Base-by-base conservation (phyloP, 164 flowering plant species). In the Houttuynia cordata region DNA sequence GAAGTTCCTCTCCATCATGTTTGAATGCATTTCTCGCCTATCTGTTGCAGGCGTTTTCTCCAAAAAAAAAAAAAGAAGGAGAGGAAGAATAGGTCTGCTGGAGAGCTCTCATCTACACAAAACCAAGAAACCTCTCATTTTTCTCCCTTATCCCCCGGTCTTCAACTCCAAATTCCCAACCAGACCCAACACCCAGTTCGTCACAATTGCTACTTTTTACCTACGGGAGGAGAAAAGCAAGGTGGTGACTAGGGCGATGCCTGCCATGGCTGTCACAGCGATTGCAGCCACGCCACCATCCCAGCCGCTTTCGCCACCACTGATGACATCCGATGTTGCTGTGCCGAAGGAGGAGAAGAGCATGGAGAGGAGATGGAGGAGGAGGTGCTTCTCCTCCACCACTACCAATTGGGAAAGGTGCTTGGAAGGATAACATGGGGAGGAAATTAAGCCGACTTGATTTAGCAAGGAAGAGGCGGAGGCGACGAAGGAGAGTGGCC, bases 201-300 rank as follows among this genome's bases (percentile, higher is more conserved):
- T 30, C 6, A 10, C 21, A n/a, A 20, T 41, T 6, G 19, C n/a
- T n/a, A n/a, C n/a, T n/a, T n/a, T 45, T 81, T 82, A 88, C 88
- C 92, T 82, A 71, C 71, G 59, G 60, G 83, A 62, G 78, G 70
- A 81, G 67, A 74, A 39, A 39, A 86, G 37, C 37, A 30, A 54
- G 45, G 87, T 76, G 62, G 82, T 84, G 70, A 80, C 83, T 75
- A 84, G 65, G 73, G 88, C 84, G 54, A 80, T 60, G 37, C 82
- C 84, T 56, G 88, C 88, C 77, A 83, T 68, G 81, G 86, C 88
- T 68, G 88, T 81, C 78, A 80, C 64, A 66, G 79, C 75, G 72
- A 79, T 59, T 56, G 80, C 80, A 65, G 75, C 49, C 42, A 70
- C 69, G 20, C 49, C 13, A 50, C 64, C 74, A 70, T 70, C 54